Evolutionary conservation across 495 filamentous ascomycete genomes (phyloP), one percentile per base, ranked within the genome.

Genomic region (Penicillium mononematosum): DNA sequence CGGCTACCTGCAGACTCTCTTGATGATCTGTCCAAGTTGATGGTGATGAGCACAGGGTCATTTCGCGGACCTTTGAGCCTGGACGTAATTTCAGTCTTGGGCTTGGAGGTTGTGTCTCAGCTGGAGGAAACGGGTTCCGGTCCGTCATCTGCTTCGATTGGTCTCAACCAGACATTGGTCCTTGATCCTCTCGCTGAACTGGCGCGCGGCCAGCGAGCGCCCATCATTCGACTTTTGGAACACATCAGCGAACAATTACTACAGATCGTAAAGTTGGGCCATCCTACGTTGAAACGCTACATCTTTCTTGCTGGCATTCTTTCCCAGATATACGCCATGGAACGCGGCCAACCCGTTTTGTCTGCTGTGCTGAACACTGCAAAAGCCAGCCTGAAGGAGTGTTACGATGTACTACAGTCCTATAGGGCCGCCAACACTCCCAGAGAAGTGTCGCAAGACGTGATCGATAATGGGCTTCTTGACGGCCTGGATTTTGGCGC

Each of bases 231-330:
- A 12, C 50, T 19, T 29, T 51, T 70, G 1, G 48, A 65, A 34
- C 61, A 64, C 39, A 64, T 70, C 25, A 59, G 48, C 32, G 24
- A 27, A 38, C 64, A 70, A 36, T 53, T 66, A 2, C 50, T 61
- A 11, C 61, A 65, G 36, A 59, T 66, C 20, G 59, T 70, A 19
- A 25, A 41, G 2, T 32, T 63, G 12, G 61, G 64, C 10, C 62
- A 45, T 8, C 64, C 64, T 4, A 64, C 45, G 34, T 25, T 63
- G 53, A 70, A 68, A 49, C 62, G 65, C 2, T 65, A 60, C 49
- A 61, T 45, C 32, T 59, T 63, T 24, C 24, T 65, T 8, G 49
- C 62, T 9, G 67, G 56, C 10, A 43, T 65, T 10, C 38, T 67
- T 11, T 51, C 34, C 14, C 61, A 65, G 54, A 63, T 68, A 22